These are phyloP conservation scores for Pisolithus microcarpus DNA, from an alignment of 768 basidiomycete genomes.

Conservation along the genomic window DNA sequence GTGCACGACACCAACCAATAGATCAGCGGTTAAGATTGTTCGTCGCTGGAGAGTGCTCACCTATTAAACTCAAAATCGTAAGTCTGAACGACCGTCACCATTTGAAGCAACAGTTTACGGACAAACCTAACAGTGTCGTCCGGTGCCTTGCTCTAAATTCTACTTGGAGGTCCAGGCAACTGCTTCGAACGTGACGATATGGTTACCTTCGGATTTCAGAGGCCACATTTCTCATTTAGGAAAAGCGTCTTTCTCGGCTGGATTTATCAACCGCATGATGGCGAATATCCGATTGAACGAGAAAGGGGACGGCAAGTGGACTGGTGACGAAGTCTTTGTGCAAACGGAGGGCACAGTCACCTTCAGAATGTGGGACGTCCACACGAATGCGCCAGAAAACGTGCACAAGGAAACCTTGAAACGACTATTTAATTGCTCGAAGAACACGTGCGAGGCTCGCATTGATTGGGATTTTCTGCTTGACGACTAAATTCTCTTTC, in stretches of 20 bases:
- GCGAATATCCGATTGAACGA: conserved; percentile 44
- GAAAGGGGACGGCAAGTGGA: conserved; percentile 26
- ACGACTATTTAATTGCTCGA: conserved; percentile 53
- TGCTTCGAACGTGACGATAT: conserved; percentile 67
- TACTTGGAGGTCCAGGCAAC: conserved; percentile 58
- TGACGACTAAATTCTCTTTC: conserved; percentile 43
- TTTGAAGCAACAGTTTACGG: background rate
- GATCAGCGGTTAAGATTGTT: conserved; percentile 69
- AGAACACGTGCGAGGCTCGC: conserved; percentile 42
- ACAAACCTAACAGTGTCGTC: conserved; percentile 43
- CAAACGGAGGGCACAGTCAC: conserved; percentile 53
- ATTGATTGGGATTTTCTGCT: conserved; percentile 80
- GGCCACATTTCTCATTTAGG: conserved; percentile 55
- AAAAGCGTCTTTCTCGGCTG: conserved; percentile 55
- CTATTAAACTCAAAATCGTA: conserved; percentile 69
- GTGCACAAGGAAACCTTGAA: conserved; percentile 54
- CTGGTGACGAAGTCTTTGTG: conserved; percentile 59
- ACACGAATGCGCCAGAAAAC: conserved; percentile 59
- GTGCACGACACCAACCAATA: conserved; percentile 64
- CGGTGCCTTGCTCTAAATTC: conserved; percentile 45
- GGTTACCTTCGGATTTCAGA: conserved; percentile 74
- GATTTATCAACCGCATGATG: conserved; percentile 65
- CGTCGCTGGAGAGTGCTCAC: conserved; percentile 42
- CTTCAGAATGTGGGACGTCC: conserved; percentile 77
- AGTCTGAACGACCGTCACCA: conserved; percentile 24